Percentiles rank a stretch among this genome's conserved stretches.
phyloP scores from a whole-genome alignment of 768 basidiomycete species.

The Paxillus involutus region DNA sequence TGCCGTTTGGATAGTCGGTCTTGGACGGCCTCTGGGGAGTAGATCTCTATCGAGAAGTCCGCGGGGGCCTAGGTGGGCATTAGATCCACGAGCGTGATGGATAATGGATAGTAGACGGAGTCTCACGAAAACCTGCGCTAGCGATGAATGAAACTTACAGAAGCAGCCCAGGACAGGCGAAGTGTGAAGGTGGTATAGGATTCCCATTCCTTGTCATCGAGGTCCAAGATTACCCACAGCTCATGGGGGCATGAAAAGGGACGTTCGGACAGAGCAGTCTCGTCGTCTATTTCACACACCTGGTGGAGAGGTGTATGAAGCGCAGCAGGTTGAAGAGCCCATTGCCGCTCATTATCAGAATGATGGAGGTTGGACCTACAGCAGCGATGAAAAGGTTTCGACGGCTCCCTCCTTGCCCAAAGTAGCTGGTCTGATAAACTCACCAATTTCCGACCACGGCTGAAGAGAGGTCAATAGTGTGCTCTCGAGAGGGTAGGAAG shows the following conservation, averaged over 20 bases:
- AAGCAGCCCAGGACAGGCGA: slow-evolving; percentile 56
- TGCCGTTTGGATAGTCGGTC: slow-evolving; percentile 13
- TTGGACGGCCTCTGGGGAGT: slow-evolving; percentile 34
- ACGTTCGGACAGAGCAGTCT: not conserved
- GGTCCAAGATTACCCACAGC: slow-evolving; percentile 48
- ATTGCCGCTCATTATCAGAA: slow-evolving; percentile 32
- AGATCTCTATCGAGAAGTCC: slow-evolving; percentile 41
- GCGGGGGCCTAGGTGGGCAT: slow-evolving; percentile 39
- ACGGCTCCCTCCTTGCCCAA: slow-evolving; percentile 5
- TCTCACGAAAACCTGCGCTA: not conserved
- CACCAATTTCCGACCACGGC: slow-evolving; percentile 30
- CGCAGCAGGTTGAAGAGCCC: slow-evolving; percentile 43
- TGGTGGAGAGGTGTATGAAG: slow-evolving; percentile 35
- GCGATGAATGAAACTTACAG: slow-evolving; percentile 35
- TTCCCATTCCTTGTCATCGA: slow-evolving; percentile 41
- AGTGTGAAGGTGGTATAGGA: slow-evolving; percentile 47
- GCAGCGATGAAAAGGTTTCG: not conserved
- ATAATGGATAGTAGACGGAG: not conserved
- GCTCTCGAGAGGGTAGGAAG: slow-evolving; percentile 38
- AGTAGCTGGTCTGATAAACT: slow-evolving; percentile 17
- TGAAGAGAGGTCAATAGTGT: slow-evolving; percentile 13
- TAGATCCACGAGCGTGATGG: not conserved
- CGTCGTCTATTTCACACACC: slow-evolving; percentile 34
- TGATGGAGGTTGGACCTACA: slow-evolving; percentile 42
- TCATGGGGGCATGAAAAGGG: slow-evolving; percentile 39